These are phyloP conservation scores for Zopfia rhizophila DNA, from an alignment of 2,329 filamentous ascomycete species.

Conservation along the genomic window DNA sequence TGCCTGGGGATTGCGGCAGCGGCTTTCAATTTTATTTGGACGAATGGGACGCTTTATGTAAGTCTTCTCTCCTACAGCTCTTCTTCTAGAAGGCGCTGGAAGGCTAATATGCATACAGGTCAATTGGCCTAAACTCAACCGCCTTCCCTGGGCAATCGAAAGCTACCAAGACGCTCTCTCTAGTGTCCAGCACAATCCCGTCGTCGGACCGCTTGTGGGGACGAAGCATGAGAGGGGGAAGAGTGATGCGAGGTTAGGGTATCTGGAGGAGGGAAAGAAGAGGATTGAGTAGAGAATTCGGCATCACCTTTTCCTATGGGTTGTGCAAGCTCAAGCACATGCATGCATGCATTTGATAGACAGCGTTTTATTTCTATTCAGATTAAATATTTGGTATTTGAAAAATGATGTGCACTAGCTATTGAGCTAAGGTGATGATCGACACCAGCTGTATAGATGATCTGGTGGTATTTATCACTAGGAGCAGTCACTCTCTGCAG, in stretches of 20 bases:
- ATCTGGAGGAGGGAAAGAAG: constrained; percentile 97
- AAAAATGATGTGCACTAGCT: too few species aligned
- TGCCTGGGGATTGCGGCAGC: constrained; percentile 78
- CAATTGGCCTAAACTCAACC: constrained; percentile 98
- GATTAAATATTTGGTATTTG: too few species aligned
- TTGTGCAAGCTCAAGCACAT: too few species aligned
- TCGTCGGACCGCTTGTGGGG: constrained; percentile 78
- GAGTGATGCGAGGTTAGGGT: constrained; percentile 83
- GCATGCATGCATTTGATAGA: too few species aligned
- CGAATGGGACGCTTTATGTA: constrained; percentile 93
- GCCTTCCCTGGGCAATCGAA: constrained; percentile 84
- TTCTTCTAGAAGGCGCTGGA: constrained; percentile 1
- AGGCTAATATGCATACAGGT: constrained; percentile 66
- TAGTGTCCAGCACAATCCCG: constrained; percentile 81
- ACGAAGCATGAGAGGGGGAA: constrained; percentile 79
- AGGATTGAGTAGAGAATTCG: constrained; percentile 77
- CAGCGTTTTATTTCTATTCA: too few species aligned
- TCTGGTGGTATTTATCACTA: too few species aligned
- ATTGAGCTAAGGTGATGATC: too few species aligned
- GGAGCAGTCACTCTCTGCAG: too few species aligned
- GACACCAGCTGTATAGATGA: too few species aligned
- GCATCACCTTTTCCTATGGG: too few species aligned
- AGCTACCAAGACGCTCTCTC: constrained; percentile 87
- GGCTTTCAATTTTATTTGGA: constrained; percentile 79
- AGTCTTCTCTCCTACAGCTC: constrained; percentile 55